phyloP scores from a whole-genome alignment of 176 grass and related monocot genomes.

The Hordeum marinum region DNA sequence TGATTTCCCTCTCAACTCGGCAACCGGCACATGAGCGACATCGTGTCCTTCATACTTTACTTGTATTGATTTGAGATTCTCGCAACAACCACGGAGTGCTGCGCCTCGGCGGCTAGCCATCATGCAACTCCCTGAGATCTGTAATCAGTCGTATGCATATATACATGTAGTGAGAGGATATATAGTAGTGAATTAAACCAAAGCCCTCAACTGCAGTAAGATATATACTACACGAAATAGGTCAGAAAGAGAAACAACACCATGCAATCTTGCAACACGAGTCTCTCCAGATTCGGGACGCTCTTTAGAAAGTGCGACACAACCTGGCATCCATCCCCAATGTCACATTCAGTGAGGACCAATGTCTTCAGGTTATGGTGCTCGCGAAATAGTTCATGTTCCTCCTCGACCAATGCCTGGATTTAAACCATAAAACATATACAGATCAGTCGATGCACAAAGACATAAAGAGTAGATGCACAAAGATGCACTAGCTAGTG shows the following conservation, averaged over 20 bases:
- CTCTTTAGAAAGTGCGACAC: not conserved
- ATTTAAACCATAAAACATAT: not conserved
- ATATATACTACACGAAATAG: no score
- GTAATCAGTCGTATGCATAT: no score
- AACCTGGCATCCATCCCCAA: not conserved
- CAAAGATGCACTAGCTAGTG: no score
- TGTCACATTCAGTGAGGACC: not conserved
- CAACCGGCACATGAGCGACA: not conserved
- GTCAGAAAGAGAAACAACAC: not conserved
- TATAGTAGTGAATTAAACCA: no score
- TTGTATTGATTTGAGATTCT: not conserved
- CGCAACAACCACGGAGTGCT: not conserved
- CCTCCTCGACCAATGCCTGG: not conserved
- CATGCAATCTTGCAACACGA: not conserved
- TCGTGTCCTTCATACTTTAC: not conserved
- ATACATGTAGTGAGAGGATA: no score
- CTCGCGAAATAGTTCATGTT: not conserved
- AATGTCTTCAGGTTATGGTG: not conserved
- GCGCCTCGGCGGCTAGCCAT: not conserved
- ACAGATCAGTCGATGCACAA: no score
- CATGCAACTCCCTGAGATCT: not conserved
- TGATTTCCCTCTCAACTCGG: not conserved
- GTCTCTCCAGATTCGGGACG: not conserved
- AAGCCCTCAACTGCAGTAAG: no score
- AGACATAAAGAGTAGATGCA: no score